Evolutionary conservation across 805 yeast species (phyloP).

Genomic region (Myxozyma neotropica): DNA sequence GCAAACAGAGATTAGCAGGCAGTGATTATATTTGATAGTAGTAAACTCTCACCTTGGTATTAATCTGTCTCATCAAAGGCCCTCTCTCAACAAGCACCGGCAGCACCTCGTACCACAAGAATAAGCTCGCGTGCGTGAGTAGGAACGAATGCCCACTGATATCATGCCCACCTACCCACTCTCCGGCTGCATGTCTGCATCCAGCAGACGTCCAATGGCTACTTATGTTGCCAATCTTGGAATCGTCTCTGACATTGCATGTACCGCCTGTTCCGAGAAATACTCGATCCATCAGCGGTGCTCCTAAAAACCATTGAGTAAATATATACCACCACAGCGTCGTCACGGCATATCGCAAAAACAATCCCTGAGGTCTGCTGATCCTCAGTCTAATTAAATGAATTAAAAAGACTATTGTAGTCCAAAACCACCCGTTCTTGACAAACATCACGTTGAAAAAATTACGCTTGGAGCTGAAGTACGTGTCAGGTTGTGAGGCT

Average conservation of each 20-base stretch:
- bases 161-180: slow-evolving; percentile 88
- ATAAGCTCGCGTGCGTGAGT: slow-evolving; percentile 64
- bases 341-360: slow-evolving; percentile 51
- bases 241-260: slow-evolving; percentile 48
- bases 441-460: slow-evolving; percentile 74
- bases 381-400: slow-evolving; percentile 18
- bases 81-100: slow-evolving; percentile 44
- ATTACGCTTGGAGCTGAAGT: slow-evolving; percentile 57
- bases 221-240: not conserved
- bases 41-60: slow-evolving; percentile 26
- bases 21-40: too few species aligned
- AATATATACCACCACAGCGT: slow-evolving; percentile 84
- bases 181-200: slow-evolving; percentile 64
- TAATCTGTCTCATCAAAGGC: slow-evolving; percentile 16
- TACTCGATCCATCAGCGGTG: slow-evolving; percentile 85
- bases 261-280: slow-evolving; percentile 81
- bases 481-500: slow-evolving; percentile 35
- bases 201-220: slow-evolving; percentile 42
- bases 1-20: too few species aligned
- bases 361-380: slow-evolving; percentile 10
- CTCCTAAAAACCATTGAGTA: slow-evolving; percentile 84
- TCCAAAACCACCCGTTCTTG: slow-evolving; percentile 94
- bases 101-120: slow-evolving; percentile 65
- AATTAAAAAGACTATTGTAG: slow-evolving; percentile 49
- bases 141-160: slow-evolving; percentile 93